Percentiles rank a stretch among this genome's conserved stretches.
Conservation (phyloP, 176 grass and related monocot species). For the Carex cristatella region DNA sequence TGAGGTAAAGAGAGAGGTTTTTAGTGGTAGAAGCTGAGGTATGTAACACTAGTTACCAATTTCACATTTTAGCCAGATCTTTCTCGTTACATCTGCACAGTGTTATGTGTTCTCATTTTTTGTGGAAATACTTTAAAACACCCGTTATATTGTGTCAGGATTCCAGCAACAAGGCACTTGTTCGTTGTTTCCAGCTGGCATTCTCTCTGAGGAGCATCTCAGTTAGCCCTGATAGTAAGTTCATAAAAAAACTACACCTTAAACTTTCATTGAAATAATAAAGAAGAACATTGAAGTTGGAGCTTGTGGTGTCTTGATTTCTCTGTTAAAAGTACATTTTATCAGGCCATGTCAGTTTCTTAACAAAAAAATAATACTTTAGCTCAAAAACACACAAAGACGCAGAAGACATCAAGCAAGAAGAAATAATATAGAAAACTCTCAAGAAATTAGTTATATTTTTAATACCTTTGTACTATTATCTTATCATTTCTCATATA, state of each 20-base stretch:
- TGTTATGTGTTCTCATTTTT: not conserved
- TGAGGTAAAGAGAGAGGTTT: not conserved
- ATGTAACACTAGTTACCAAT: not conserved
- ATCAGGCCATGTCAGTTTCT: not conserved
- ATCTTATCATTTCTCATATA: slow-evolving; percentile 10
- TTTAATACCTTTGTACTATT: slow-evolving; percentile 8
- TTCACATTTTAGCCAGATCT: not conserved
- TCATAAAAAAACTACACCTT: slow-evolving; percentile 15
- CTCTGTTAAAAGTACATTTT: not conserved
- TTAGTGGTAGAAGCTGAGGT: not conserved
- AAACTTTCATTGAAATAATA: not conserved
- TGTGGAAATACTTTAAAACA: not conserved
- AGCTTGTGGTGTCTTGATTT: not conserved
- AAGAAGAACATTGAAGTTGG: not conserved
- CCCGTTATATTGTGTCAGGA: slow-evolving; percentile 44
- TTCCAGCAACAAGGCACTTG: slow-evolving; percentile 61
- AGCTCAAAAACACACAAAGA: not conserved
- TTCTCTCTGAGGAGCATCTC: slow-evolving; percentile 75
- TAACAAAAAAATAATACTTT: not conserved
- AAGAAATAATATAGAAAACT: not conserved
- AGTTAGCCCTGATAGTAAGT: slow-evolving; percentile 72
- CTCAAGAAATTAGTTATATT: not conserved
- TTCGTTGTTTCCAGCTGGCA: slow-evolving; percentile 86
- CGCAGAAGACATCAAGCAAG: not conserved
- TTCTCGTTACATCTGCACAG: not conserved